Conservation (phyloP, 768 basidiomycete species). For the Russula sp. region DNA sequence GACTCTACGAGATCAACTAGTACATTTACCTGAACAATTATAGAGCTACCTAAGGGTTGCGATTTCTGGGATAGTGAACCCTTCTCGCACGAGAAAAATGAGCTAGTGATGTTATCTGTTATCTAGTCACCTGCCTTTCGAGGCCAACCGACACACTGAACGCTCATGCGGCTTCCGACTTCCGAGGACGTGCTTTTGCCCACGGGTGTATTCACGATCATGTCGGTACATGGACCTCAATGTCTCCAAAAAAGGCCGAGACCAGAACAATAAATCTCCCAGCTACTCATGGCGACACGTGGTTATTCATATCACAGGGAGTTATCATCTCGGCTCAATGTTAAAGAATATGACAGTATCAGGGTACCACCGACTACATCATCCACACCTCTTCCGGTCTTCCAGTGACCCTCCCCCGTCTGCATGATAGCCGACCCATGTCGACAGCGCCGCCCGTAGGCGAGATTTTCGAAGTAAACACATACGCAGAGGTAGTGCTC, state of each 20-base stretch:
- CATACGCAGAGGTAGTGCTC: neutral
- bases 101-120: neutral
- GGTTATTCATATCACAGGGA: neutral
- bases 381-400: neutral
- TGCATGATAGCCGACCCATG: neutral
- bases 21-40: neutral
- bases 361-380: neutral
- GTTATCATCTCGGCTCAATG: neutral
- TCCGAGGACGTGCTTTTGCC: neutral
- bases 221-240: neutral
- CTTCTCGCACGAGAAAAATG: neutral
- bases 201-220: neutral
- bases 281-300: slow-evolving; percentile 1
- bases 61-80: neutral
- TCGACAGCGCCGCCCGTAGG: neutral
- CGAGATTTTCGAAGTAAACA: neutral
- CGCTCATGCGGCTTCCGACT: neutral
- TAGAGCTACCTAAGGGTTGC: neutral
- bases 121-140: neutral
- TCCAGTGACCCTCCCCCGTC: neutral
- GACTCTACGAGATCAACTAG: neutral
- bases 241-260: neutral
- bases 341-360: neutral
- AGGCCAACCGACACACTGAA: neutral
- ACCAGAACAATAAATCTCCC: neutral